Evolutionary conservation across 805 yeast genomes (phyloP).

Genomic region (Myxozyma nipponensis): DNA sequence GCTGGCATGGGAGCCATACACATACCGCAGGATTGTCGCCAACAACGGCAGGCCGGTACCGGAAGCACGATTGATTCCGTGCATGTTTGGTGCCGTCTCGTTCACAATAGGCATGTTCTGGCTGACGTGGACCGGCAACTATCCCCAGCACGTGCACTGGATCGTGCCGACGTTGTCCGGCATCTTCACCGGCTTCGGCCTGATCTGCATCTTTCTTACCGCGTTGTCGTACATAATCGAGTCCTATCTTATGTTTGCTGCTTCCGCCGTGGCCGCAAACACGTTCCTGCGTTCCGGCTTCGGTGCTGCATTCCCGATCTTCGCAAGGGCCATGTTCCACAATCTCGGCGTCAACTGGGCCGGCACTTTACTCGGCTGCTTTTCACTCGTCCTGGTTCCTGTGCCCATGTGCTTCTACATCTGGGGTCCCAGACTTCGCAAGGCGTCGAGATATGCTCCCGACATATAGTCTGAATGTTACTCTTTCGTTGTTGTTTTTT

Average conservation of each 20-base stretch:
- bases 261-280: slow-evolving; percentile 70
- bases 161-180: slow-evolving; percentile 72
- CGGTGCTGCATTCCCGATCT: slow-evolving; percentile 66
- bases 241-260: slow-evolving; percentile 62
- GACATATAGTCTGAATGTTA: slow-evolving; percentile 8
- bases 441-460: slow-evolving; percentile 11
- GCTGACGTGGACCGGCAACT: slow-evolving; percentile 77
- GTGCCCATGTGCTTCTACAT: slow-evolving; percentile 61
- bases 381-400: slow-evolving; percentile 53
- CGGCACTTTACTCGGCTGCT: slow-evolving; percentile 60
- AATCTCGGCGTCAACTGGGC: slow-evolving; percentile 73
- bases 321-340: slow-evolving; percentile 63
- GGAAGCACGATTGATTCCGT: slow-evolving; percentile 65
- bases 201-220: slow-evolving; percentile 63
- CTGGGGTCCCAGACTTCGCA: slow-evolving; percentile 47
- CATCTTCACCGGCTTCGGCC: slow-evolving; percentile 61
- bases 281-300: slow-evolving; percentile 61
- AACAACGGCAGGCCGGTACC: slow-evolving; percentile 43
- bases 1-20: slow-evolving; percentile 32
- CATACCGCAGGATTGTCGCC: slow-evolving; percentile 1
- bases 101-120: slow-evolving; percentile 71
- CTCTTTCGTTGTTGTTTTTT: background rate
- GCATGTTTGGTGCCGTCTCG: slow-evolving; percentile 57
- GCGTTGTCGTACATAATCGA: slow-evolving; percentile 70
- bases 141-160: slow-evolving; percentile 63